phyloP scores from a whole-genome alignment of 2,329 filamentous ascomycete genomes.

The Exophiala calicioides region DNA sequence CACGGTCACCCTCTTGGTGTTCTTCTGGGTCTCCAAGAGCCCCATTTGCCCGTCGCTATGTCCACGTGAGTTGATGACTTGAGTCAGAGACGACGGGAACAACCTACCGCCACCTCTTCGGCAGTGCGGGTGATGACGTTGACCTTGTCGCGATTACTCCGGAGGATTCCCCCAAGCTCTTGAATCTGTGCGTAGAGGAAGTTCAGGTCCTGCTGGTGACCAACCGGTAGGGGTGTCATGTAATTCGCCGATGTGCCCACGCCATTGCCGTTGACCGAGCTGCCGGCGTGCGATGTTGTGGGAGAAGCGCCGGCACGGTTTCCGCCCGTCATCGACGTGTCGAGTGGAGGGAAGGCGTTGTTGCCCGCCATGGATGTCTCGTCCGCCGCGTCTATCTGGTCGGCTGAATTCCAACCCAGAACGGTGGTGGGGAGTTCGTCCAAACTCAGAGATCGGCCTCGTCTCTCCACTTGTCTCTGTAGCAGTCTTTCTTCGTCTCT shows the following conservation, averaged over 20 bases:
- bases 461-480: too few species aligned
- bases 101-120: slow-evolving; percentile 50
- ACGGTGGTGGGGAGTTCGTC: too few species aligned
- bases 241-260: slow-evolving; percentile 24
- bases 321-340: slow-evolving; percentile 19
- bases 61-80: slow-evolving; percentile 9
- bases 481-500: too few species aligned
- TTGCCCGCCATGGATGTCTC: slow-evolving; percentile 17
- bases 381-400: too few species aligned
- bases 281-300: slow-evolving; percentile 13
- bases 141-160: slow-evolving; percentile 52
- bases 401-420: too few species aligned
- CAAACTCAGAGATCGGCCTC: too few species aligned
- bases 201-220: slow-evolving; percentile 55
- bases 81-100: not conserved
- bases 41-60: slow-evolving; percentile 45
- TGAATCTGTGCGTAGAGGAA: slow-evolving; percentile 53
- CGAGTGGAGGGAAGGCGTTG: slow-evolving; percentile 30
- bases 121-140: slow-evolving; percentile 51
- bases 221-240: slow-evolving; percentile 38
- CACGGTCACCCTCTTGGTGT: slow-evolving; percentile 24
- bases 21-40: slow-evolving; percentile 31
- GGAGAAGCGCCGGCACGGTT: slow-evolving; percentile 20
- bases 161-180: slow-evolving; percentile 51
- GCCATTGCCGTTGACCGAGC: slow-evolving; percentile 28